These are phyloP conservation scores for Paragyromitra xinjiangensis DNA, from an alignment of 495 filamentous ascomycete genomes.

Conservation along the genomic window DNA sequence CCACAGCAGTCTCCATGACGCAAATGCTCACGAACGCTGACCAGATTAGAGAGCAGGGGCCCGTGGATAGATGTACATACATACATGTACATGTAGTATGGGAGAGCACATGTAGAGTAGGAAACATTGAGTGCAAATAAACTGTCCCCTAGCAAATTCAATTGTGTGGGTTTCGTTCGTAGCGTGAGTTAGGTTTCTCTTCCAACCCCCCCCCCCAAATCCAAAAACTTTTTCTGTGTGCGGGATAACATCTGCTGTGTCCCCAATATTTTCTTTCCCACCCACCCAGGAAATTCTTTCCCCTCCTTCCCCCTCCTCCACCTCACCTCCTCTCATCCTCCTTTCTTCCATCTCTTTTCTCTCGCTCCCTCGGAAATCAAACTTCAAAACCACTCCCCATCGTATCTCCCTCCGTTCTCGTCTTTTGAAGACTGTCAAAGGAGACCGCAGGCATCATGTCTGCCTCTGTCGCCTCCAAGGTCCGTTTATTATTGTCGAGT, in stretches of 20 bases:
- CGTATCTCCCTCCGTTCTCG: slow-evolving; percentile 36
- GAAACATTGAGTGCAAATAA: not conserved
- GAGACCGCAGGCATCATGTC: slow-evolving; percentile 64
- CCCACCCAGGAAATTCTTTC: slow-evolving; percentile 47
- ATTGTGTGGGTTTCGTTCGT: slow-evolving; percentile 20
- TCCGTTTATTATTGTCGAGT: slow-evolving; percentile 58
- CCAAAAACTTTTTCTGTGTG: slow-evolving; percentile 25
- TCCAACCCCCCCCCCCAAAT: slow-evolving; percentile 15
- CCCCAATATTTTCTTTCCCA: slow-evolving; percentile 39
- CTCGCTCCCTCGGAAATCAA: slow-evolving; percentile 21
- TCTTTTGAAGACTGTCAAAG: slow-evolving; percentile 57
- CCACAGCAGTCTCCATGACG: slow-evolving; percentile 50
- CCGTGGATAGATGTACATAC: not conserved
- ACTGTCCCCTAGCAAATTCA: not conserved
- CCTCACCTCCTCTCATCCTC: slow-evolving; percentile 23
- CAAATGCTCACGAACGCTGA: slow-evolving; percentile 22
- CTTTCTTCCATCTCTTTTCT: slow-evolving; percentile 29
- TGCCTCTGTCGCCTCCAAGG: slow-evolving; percentile 67
- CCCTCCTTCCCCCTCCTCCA: slow-evolving; percentile 17
- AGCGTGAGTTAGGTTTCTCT: slow-evolving; percentile 15
- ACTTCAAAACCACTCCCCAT: slow-evolving; percentile 32
- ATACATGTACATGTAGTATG: no score
- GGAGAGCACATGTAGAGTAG: not conserved
- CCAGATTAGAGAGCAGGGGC: slow-evolving; percentile 5
- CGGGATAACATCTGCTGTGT: slow-evolving; percentile 31